A percentile compares a stretch with the other conserved stretches of the same genome.
These are phyloP conservation scores for Danielozyma ontarioensis DNA, from an alignment of 805 yeast genomes.

Conservation along the genomic window DNA sequence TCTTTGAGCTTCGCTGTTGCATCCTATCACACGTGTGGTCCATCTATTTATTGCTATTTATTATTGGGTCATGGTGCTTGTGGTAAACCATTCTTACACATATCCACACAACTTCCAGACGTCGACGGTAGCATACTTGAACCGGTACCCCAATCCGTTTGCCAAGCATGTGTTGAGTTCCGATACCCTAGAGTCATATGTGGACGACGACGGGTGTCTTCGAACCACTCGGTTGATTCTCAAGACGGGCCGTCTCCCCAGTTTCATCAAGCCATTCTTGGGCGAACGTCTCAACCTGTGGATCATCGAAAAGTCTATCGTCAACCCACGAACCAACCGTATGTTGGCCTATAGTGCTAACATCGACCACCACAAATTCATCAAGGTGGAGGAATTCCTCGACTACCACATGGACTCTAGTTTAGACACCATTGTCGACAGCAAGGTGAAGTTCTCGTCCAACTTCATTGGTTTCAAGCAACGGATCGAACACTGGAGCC, in stretches of 20 bases:
- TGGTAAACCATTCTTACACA: slow-evolving; percentile 50
- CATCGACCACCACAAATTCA: slow-evolving; percentile 74
- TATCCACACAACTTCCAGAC: slow-evolving; percentile 65
- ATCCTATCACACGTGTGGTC: too few species aligned
- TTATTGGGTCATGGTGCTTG: slow-evolving; percentile 50
- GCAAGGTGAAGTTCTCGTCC: slow-evolving; percentile 65
- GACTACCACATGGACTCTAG: slow-evolving; percentile 37
- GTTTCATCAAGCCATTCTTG: slow-evolving; percentile 70
- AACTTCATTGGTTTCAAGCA: slow-evolving; percentile 65
- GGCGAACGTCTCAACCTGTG: slow-evolving; percentile 65
- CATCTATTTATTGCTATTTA: not conserved
- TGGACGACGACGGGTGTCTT: slow-evolving; percentile 61
- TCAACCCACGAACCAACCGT: slow-evolving; percentile 53
- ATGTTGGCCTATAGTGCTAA: slow-evolving; percentile 74
- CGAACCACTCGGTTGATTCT: slow-evolving; percentile 68
- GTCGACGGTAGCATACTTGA: slow-evolving; percentile 70
- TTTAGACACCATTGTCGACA: slow-evolving; percentile 42
- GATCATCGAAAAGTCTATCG: slow-evolving; percentile 74
- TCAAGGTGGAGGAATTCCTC: slow-evolving; percentile 75
- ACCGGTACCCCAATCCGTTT: slow-evolving; percentile 64
- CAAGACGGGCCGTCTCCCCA: slow-evolving; percentile 77
- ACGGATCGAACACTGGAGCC: slow-evolving; percentile 80
- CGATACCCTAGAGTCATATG: slow-evolving; percentile 62
- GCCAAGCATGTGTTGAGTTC: slow-evolving; percentile 79
- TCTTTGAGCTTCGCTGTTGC: too few species aligned